Evolutionary conservation across 768 basidiomycete genomes (phyloP), one percentile per base, ranked within the genome.

Genomic region (Crassisporium funariophilum): DNA sequence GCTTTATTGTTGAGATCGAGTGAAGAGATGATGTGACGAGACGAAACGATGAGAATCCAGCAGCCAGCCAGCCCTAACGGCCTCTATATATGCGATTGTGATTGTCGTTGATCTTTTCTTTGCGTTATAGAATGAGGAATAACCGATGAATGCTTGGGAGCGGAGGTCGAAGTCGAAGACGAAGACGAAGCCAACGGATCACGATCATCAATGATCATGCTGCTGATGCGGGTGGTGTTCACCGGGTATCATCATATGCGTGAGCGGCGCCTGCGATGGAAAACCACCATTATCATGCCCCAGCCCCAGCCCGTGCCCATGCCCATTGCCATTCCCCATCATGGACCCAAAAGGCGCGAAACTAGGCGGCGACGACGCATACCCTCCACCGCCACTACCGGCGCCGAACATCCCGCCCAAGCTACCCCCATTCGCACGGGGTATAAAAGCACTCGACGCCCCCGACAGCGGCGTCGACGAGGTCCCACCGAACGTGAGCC

Each of bases 401-500:
- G 33, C 41, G 11, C 47, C 50, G 38, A 44, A 46, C 43, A 43
- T 33, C 25, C 46, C 31, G 38, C 43, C 41, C 5, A 45, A 37
- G 16, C 16, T 40, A 21, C 42, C 41, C 39, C 16, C 35, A 10
- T 53, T 38, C 13, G 58, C 52, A 23, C 72, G 69, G 17, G 71
- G 70, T 43, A 70, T 61, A 57, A 71, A 72, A 12, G 70, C 54
- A 47, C 54, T 68, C 24, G 67, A 61, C 17, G 60, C 52, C 35
- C 62, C 59, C 16, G 71, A 63, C 53, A 70, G 46, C 13, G 63
- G 54, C 36, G 62, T 61, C 40, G 64, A 56, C 36, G 58, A 56
- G 40, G 60, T 52, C 25, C 58, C 37, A 2, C 40, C 35, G 22
- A 23, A n/a, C 35, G 53, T 44, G 33, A 31, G 29, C 29, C 29